phyloP scores from a whole-genome alignment of 2,329 filamentous ascomycete species.

The Venturia aucupariae region DNA sequence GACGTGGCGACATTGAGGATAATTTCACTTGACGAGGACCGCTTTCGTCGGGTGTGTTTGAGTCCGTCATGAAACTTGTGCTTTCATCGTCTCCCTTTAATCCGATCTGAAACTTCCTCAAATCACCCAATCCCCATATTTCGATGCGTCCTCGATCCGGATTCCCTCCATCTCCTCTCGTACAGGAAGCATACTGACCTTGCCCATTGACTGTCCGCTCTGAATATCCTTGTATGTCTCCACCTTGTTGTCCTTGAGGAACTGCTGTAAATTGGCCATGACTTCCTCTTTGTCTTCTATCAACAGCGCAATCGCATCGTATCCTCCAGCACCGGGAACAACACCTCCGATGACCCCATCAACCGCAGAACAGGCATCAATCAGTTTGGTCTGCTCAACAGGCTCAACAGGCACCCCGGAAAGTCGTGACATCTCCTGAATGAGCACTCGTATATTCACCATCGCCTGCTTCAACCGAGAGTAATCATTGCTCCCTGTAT shows the following conservation, averaged over 20 bases:
- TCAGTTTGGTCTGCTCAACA: conserved; percentile 67
- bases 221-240: conserved; percentile 1
- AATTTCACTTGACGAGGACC: background rate
- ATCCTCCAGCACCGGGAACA: conserved; percentile 88
- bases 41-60: background rate
- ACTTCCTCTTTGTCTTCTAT: conserved; percentile 64
- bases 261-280: conserved; percentile 47
- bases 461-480: conserved; percentile 44
- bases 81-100: background rate
- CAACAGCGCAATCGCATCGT: conserved; percentile 77
- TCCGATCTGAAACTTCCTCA: background rate
- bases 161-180: conserved; percentile 65
- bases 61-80: background rate
- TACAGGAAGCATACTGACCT: conserved; percentile 60
- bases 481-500: conserved; percentile 37
- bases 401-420: conserved; percentile 86
- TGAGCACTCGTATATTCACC: conserved; percentile 45
- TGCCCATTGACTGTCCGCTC: conserved; percentile 35
- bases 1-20: background rate
- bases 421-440: conserved; percentile 65
- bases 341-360: conserved; percentile 83
- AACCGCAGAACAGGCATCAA: conserved; percentile 64
- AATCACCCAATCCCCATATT: conserved; percentile 31
- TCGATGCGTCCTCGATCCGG: conserved; percentile 28
- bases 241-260: conserved; percentile 56